These are phyloP conservation scores for Neofusicoccum cordaticola DNA, from an alignment of 2,329 filamentous ascomycete genomes.

Conservation along the genomic window DNA sequence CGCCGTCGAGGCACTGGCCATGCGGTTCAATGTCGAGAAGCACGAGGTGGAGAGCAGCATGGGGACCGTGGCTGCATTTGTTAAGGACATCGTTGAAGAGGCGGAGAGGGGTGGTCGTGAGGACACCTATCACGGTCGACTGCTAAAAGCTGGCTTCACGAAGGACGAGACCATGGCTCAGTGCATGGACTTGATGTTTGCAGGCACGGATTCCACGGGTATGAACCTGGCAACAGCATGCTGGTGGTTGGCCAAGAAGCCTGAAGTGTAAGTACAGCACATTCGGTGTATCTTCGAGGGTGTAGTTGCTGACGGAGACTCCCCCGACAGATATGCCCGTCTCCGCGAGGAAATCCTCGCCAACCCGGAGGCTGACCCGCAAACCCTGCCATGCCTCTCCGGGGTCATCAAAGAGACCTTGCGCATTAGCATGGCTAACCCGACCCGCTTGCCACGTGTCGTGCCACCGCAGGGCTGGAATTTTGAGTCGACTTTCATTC, in stretches of 20 bases:
- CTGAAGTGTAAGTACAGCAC: slow-evolving; percentile 35
- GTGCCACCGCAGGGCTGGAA: slow-evolving; percentile 17
- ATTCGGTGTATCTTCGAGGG: not conserved
- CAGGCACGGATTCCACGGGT: slow-evolving; percentile 35
- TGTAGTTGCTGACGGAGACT: not conserved
- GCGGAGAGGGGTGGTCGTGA: slow-evolving; percentile 27
- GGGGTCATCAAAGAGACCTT: slow-evolving; percentile 33
- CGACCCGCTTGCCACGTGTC: slow-evolving; percentile 25
- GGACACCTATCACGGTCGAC: slow-evolving; percentile 48
- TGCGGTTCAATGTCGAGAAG: slow-evolving; percentile 36
- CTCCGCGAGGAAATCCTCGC: slow-evolving; percentile 35
- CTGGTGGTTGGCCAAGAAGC: slow-evolving; percentile 45
- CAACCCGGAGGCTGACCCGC: slow-evolving; percentile 22
- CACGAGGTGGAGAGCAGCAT: slow-evolving; percentile 35
- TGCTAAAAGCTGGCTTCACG: slow-evolving; percentile 46
- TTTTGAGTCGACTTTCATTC: slow-evolving; percentile 25
- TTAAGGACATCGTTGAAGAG: slow-evolving; percentile 36
- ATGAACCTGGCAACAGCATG: slow-evolving; percentile 52
- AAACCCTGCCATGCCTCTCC: slow-evolving; percentile 30
- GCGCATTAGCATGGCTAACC: slow-evolving; percentile 30
- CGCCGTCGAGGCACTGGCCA: slow-evolving; percentile 36
- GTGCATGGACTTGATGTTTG: slow-evolving; percentile 52
- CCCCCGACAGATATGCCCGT: slow-evolving; percentile 29
- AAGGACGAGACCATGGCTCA: slow-evolving; percentile 48
- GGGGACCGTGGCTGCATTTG: slow-evolving; percentile 44